Base-by-base conservation (phyloP, 805 yeast species). In the Scheffersomyces coipomensis region DNA sequence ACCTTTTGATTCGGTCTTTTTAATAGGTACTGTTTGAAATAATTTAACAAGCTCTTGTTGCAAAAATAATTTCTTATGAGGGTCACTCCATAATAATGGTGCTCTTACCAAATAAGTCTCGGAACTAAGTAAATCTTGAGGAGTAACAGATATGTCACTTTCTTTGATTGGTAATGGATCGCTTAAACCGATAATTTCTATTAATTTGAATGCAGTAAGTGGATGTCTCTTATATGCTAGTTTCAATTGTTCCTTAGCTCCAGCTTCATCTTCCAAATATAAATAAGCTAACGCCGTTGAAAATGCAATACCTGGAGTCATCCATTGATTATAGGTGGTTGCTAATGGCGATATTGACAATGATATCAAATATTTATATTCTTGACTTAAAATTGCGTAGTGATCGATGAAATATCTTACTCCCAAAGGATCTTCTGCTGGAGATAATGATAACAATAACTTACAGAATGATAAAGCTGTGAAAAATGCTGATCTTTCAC, bases 391-490 rank as follows among this genome's bases (percentile, higher is more conserved):
- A 3, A 86, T 64, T 3, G 91, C 82, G 53, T 85, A 88, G 53
- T 76, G 81, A 56, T 89, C 96, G 48, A 89, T 80, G 57, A 88
- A 85, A 53, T 83, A 83, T 46, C 95, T 73, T 10, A 84, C 88
- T 17, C 96, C 96, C 37, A 83, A 66, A 1, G 96, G 96, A 64
- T 89, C 96, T 40, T 83, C 86, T 2, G 80, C 73, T 1, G 95
- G 96, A 25, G 78, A 70, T 22, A 89, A 63, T 2, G 89, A 77
- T 45, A 85, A 66, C 35, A 88, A 65, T 5, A 83, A 67, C 55
- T 86, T 88, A 50, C 85, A 77, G 66, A 83, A 88, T 30, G 79
- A 78, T 31, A 86, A 73, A 0, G 96, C 95, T 0, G 96, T 88
- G 42, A 64, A 74, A 52, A 76, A 80, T 1, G 91, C 85, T 3